Conservation (phyloP, 352 stramenopile species). For the Phytophthora capsici region DNA sequence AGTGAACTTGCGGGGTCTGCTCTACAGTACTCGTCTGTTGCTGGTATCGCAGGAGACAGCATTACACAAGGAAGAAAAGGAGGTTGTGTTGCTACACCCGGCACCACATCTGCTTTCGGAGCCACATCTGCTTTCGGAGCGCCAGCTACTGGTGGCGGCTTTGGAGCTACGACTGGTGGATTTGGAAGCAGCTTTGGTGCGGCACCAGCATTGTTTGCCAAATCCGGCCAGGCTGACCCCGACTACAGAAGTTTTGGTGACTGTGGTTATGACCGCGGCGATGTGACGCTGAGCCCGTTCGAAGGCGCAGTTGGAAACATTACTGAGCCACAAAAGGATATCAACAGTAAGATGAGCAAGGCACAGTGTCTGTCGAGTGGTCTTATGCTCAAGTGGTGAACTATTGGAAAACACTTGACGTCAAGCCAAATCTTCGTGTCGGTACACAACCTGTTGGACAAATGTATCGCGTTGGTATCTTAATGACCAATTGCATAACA, state of each 20-base stretch:
- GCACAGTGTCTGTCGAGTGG: not conserved
- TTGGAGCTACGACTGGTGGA: constrained; percentile 46
- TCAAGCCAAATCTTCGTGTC: no score
- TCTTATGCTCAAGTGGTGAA: constrained; percentile 6
- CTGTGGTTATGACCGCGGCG: no score
- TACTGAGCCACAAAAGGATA: not conserved
- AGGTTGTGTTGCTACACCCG: constrained; percentile 37
- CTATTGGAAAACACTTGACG: constrained; percentile 3
- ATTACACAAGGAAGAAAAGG: constrained; percentile 26
- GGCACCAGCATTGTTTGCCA: constrained; percentile 42
- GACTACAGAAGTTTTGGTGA: constrained; percentile 49
- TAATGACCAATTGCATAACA: constrained; percentile 3
- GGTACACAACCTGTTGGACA: no score
- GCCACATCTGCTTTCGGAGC: constrained; percentile 49
- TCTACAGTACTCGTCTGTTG: constrained; percentile 34
- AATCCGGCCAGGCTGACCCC: not conserved
- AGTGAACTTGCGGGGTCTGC: constrained; percentile 41
- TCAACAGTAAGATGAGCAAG: constrained; percentile 9
- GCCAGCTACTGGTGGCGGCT: constrained; percentile 37
- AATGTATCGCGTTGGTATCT: no score
- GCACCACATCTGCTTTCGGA: no score
- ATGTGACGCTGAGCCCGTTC: constrained; percentile 2
- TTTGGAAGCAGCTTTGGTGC: constrained; percentile 65
- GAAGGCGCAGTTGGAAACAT: constrained; percentile 1
- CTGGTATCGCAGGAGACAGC: constrained; percentile 8